These are phyloP conservation scores for Beauveria scarabaeidicola DNA, from an alignment of 2,329 filamentous ascomycete genomes.

Conservation along the genomic window DNA sequence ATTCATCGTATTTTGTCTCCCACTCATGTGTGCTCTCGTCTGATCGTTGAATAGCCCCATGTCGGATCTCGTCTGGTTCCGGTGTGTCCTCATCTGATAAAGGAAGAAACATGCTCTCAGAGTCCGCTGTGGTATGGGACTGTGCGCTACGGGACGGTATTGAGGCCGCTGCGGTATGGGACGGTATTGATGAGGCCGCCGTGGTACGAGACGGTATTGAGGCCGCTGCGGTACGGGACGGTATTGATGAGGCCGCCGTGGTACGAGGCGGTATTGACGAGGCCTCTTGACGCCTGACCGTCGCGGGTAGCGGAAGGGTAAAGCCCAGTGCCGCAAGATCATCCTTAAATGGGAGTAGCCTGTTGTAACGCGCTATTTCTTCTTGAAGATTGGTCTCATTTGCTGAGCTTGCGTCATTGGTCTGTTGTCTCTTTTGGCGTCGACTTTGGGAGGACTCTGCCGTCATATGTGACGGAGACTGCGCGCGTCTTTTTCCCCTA, in stretches of 20 bases:
- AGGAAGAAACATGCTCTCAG: neutral
- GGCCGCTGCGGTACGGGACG: too few species aligned
- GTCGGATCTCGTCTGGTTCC: neutral
- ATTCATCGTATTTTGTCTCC: neutral
- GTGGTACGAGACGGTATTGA: neutral
- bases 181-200: too few species aligned
- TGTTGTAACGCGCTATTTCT: neutral
- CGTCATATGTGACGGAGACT: neutral
- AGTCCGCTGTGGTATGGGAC: neutral
- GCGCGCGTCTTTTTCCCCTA: neutral
- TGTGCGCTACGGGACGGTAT: too few species aligned
- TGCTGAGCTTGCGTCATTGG: neutral
- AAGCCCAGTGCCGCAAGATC: neutral
- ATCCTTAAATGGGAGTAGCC: neutral
- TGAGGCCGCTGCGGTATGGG: too few species aligned
- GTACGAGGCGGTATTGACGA: neutral
- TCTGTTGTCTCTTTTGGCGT: neutral
- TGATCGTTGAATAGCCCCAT: neutral
- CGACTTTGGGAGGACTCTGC: neutral
- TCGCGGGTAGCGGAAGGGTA: neutral
- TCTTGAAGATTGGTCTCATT: neutral
- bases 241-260: too few species aligned
- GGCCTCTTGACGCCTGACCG: neutral
- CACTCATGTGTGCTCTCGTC: neutral
- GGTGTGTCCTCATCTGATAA: neutral